A percentile compares a stretch with the other conserved stretches of the same genome.
These are phyloP conservation scores for Carpinus fangiana DNA, from an alignment of 306 rosid species.

Conservation along the genomic window DNA sequence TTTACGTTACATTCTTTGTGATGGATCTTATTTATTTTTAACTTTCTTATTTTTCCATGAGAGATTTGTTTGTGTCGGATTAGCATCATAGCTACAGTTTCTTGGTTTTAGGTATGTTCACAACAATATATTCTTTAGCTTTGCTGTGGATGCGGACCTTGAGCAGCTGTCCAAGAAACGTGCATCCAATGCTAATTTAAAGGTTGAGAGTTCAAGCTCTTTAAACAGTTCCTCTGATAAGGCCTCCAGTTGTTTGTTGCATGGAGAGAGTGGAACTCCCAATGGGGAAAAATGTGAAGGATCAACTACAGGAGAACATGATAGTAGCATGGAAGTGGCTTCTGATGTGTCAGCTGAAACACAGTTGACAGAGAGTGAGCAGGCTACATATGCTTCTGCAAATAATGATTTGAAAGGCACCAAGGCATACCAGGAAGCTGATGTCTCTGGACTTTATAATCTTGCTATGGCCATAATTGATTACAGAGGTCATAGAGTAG, in stretches of 20 bases:
- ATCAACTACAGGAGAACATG: constrained; percentile 44
- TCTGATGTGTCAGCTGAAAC: constrained; percentile 55
- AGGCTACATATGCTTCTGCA: constrained; percentile 98
- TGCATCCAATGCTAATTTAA: constrained; percentile 46
- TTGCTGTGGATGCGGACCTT: constrained; percentile 97
- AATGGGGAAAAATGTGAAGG: constrained; percentile 53
- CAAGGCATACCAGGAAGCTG: constrained; percentile 98
- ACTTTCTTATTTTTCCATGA: background rate
- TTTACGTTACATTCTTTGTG: background rate
- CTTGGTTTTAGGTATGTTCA: constrained; percentile 80
- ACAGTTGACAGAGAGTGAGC: constrained; percentile 88
- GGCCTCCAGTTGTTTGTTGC: constrained; percentile 35
- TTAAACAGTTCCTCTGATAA: constrained; percentile 49
- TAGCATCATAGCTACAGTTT: background rate
- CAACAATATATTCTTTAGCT: constrained; percentile 97
- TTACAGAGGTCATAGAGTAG: constrained; percentile 98
- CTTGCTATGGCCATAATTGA: constrained; percentile 98
- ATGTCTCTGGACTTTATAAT: constrained; percentile 89
- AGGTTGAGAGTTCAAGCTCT: constrained; percentile 36
- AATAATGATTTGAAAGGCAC: constrained; percentile 99
- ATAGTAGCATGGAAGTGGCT: constrained; percentile 45
- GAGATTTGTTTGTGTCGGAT: constrained; percentile 9
- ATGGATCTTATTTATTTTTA: background rate
- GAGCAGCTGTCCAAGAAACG: constrained; percentile 77
- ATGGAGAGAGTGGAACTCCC: constrained; percentile 46